A percentile compares a stretch with the other conserved stretches of the same genome.
Conservation (phyloP, 768 basidiomycete species). For the Harrya chromipes region DNA sequence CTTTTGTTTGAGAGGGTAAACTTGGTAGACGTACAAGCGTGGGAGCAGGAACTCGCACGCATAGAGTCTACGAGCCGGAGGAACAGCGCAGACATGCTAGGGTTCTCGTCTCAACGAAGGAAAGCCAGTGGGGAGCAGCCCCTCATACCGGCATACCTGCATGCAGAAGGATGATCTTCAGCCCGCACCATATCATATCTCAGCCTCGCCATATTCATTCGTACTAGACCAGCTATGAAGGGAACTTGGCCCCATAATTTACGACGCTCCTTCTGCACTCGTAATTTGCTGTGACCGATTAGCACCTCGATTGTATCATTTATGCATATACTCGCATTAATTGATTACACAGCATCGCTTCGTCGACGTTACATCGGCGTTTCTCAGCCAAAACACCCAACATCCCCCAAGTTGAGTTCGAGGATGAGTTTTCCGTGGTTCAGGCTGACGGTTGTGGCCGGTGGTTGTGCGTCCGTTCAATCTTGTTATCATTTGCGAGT, state of each 20-base stretch:
- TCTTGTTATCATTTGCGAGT: not conserved
- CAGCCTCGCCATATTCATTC: constrained; percentile 1
- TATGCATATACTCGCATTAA: constrained; percentile 5
- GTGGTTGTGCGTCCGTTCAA: constrained; percentile 42
- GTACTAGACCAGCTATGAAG: constrained; percentile 9
- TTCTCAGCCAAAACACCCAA: not conserved
- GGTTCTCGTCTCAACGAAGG: constrained; percentile 29
- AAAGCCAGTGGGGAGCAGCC: constrained; percentile 22
- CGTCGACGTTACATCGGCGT: not conserved
- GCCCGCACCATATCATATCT: constrained; percentile 10
- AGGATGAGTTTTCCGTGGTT: constrained; percentile 57
- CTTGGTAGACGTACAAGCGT: constrained; percentile 50
- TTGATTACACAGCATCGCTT: constrained; percentile 15
- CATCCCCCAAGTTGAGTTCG: not conserved
- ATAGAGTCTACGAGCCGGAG: constrained; percentile 63
- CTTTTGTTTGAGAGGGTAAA: constrained; percentile 28
- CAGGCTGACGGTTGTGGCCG: constrained; percentile 45
- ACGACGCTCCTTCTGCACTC: not conserved
- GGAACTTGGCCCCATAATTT: constrained; percentile 6
- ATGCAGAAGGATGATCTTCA: constrained; percentile 21
- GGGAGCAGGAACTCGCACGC: constrained; percentile 75
- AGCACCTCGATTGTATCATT: constrained; percentile 5
- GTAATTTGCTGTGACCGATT: constrained; percentile 10
- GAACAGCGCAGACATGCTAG: constrained; percentile 38
- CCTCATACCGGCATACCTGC: constrained; percentile 20